phyloP scores from a whole-genome alignment of 1,284 basidiomycete genomes.

The Mycosarcoma mackinlayi region DNA sequence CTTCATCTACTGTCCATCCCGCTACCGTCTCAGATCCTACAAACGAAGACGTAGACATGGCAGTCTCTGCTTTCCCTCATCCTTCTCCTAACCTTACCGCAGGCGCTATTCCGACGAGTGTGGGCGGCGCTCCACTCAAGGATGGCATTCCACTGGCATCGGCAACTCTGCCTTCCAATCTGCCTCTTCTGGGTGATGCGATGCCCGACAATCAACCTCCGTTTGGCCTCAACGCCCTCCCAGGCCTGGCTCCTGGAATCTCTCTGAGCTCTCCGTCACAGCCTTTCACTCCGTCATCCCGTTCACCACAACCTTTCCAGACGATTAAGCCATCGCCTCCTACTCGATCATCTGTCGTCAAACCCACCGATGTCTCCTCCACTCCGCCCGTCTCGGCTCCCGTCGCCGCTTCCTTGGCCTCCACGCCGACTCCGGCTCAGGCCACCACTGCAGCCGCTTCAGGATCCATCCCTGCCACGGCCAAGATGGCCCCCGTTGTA shows the following conservation, averaged over 20 bases:
- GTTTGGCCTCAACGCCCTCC: conserved; percentile 19
- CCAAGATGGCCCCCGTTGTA: conserved; percentile 36
- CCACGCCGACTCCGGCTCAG: neutral
- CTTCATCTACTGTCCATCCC: conserved; percentile 1
- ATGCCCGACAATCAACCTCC: conserved; percentile 22
- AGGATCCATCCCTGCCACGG: neutral
- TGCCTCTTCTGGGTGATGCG: conserved; percentile 18
- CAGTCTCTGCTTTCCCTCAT: conserved; percentile 21
- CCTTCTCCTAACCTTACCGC: conserved; percentile 4
- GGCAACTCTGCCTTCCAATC: conserved; percentile 9
- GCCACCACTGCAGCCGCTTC: neutral
- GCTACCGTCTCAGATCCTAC: conserved; percentile 23
- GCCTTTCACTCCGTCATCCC: conserved; percentile 23
- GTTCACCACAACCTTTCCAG: conserved; percentile 36
- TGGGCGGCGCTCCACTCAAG: conserved; percentile 14
- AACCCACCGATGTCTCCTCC: conserved; percentile 27
- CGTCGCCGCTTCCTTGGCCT: too few relatives aligned
- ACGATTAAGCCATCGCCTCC: conserved; percentile 17
- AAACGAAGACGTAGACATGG: conserved; percentile 31
- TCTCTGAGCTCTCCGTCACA: conserved; percentile 28
- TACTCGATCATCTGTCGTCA: conserved; percentile 19
- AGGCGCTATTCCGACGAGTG: too few relatives aligned
- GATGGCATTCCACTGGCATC: conserved; percentile 20
- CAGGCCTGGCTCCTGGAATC: conserved; percentile 9
- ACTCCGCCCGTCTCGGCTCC: conserved; percentile 8